Conservation (phyloP, 2,329 filamentous ascomycete genomes). For the Paecilomyces sp. region DNA sequence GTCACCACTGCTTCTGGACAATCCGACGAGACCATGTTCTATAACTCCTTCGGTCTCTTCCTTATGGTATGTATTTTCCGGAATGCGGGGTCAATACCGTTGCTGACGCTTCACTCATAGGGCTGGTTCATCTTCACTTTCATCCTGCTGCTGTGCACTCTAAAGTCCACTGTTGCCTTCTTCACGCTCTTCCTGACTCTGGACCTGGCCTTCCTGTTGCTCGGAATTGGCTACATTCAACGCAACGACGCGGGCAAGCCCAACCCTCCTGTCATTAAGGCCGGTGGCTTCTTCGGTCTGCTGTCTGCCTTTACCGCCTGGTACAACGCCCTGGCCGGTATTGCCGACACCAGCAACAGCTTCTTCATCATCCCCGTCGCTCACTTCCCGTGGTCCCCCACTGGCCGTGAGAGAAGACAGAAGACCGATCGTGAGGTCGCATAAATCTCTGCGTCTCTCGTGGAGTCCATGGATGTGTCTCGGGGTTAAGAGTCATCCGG, state of each 20-base stretch:
- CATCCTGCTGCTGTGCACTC: slow-evolving; percentile 64
- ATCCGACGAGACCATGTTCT: slow-evolving; percentile 33
- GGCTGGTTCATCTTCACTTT: slow-evolving; percentile 84
- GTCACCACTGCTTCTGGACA: slow-evolving; percentile 13
- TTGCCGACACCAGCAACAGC: slow-evolving; percentile 63
- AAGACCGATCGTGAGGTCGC: slow-evolving; percentile 44
- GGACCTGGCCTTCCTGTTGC: slow-evolving; percentile 67
- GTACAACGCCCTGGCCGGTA: slow-evolving; percentile 80
- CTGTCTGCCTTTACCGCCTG: slow-evolving; percentile 74
- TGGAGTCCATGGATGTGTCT: neutral
- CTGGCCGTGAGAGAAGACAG: slow-evolving; percentile 55
- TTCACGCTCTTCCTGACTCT: slow-evolving; percentile 71
- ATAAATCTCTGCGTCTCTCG: slow-evolving; percentile 12
- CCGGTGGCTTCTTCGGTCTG: slow-evolving; percentile 74
- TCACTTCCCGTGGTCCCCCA: slow-evolving; percentile 91
- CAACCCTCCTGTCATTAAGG: slow-evolving; percentile 52
- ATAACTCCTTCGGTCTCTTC: slow-evolving; percentile 65
- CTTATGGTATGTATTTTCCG: slow-evolving; percentile 45
- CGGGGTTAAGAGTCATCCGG: neutral
- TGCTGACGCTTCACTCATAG: slow-evolving; percentile 17
- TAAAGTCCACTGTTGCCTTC: slow-evolving; percentile 72
- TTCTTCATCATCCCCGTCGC: slow-evolving; percentile 91
- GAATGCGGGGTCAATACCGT: neutral
- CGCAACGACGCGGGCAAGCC: slow-evolving; percentile 37
- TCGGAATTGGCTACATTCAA: slow-evolving; percentile 58